phyloP scores from a whole-genome alignment of 495 filamentous ascomycete species.

The Podospora anserina region DNA sequence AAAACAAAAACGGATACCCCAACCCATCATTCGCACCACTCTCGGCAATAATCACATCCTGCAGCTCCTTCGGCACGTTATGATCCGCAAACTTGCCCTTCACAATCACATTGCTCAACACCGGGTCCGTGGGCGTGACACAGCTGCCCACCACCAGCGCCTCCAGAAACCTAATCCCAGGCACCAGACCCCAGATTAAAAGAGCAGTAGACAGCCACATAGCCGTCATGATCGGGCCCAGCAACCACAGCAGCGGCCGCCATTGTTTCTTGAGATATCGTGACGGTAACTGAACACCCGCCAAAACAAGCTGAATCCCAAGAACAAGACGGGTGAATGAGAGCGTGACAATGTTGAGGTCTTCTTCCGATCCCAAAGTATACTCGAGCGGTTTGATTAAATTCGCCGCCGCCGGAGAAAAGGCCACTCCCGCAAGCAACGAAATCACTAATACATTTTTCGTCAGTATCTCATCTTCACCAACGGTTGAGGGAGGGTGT shows the following conservation, averaged over 20 bases:
- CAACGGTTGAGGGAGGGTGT: too few relatives aligned
- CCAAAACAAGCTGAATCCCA: slow-evolving; percentile 85
- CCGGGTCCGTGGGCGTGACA: slow-evolving; percentile 88
- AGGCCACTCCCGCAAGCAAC: slow-evolving; percentile 69
- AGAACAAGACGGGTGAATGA: slow-evolving; percentile 86
- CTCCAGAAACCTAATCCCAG: slow-evolving; percentile 68
- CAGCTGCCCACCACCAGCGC: slow-evolving; percentile 77
- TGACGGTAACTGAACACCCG: slow-evolving; percentile 87
- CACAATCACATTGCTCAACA: slow-evolving; percentile 84
- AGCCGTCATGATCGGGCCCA: slow-evolving; percentile 79
- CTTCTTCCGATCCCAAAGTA: slow-evolving; percentile 53
- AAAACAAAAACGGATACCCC: slow-evolving; percentile 88
- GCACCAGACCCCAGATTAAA: slow-evolving; percentile 75
- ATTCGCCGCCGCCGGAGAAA: slow-evolving; percentile 75
- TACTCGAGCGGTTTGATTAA: slow-evolving; percentile 75
- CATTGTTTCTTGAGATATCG: slow-evolving; percentile 79
- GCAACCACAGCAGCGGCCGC: slow-evolving; percentile 68
- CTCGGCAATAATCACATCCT: slow-evolving; percentile 86
- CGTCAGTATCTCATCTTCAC: too few relatives aligned
- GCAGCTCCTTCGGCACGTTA: slow-evolving; percentile 76
- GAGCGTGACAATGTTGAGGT: slow-evolving; percentile 54
- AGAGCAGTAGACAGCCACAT: slow-evolving; percentile 88
- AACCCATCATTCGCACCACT: slow-evolving; percentile 90
- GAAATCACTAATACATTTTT: slow-evolving; percentile 65
- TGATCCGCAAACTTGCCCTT: slow-evolving; percentile 93